Conservation (phyloP, 2,329 filamentous ascomycete species). For the Calonectria hongkongensis region DNA sequence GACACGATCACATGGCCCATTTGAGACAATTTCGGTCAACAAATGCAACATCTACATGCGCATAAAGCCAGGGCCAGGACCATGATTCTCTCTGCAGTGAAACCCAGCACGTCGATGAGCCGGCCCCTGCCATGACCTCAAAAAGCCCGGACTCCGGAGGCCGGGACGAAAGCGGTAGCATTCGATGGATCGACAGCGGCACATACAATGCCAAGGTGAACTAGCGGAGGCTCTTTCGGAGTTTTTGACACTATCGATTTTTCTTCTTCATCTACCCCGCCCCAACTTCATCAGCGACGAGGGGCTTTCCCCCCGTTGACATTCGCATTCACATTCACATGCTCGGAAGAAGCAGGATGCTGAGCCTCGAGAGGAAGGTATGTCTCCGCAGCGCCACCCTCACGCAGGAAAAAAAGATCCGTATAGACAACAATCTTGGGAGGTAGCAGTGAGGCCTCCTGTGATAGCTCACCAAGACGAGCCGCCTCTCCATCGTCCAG, state of each 20-base stretch:
- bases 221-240: conserved; percentile 15
- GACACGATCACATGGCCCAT: conserved; percentile 7
- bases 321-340: not conserved
- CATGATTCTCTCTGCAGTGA: not conserved
- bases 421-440: not conserved
- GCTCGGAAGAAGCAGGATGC: not conserved
- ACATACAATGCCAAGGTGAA: conserved; percentile 11
- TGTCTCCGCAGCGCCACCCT: conserved; percentile 8
- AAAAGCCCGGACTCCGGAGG: not conserved
- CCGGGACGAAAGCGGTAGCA: not conserved
- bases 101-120: not conserved
- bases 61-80: not conserved
- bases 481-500: not conserved
- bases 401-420: not conserved
- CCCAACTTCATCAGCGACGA: not conserved
- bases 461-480: not conserved
- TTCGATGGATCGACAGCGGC: conserved; percentile 20
- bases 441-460: not conserved
- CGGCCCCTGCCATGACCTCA: not conserved
- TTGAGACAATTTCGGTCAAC: conserved; percentile 12
- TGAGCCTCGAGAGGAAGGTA: not conserved
- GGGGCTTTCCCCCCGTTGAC: not conserved
- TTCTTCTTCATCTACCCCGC: conserved; percentile 8
- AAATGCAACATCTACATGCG: not conserved
- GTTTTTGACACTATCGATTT: not conserved